Percentiles rank a stretch among this genome's conserved stretches.
These are phyloP conservation scores for Leccinellum rugosiceps DNA, from an alignment of 768 basidiomycete species.

Conservation along the genomic window DNA sequence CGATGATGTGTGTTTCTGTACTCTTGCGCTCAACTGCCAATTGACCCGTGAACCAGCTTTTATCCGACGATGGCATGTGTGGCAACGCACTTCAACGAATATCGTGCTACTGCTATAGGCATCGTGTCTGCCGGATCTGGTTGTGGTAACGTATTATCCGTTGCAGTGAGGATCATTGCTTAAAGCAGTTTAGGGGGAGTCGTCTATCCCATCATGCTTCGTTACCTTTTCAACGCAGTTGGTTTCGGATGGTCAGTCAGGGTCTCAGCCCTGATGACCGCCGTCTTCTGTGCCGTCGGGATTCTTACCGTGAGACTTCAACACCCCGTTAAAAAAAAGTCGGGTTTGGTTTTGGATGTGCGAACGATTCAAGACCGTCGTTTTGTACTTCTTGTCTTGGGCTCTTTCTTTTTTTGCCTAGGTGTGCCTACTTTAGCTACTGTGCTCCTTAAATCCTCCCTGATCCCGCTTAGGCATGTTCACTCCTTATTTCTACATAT, in stretches of 20 bases:
- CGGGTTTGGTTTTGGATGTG: conserved; percentile 21
- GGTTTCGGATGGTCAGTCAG: conserved; percentile 67
- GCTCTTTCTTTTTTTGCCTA: conserved; percentile 57
- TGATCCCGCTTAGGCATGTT: conserved; percentile 50
- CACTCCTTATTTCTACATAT: conserved; percentile 70
- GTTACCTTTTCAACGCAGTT: conserved; percentile 48
- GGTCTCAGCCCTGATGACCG: conserved; percentile 50
- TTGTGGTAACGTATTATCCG: conserved; percentile 38
- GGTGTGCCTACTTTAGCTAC: conserved; percentile 39
- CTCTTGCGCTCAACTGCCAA: background rate
- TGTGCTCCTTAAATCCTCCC: background rate
- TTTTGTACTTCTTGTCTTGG: conserved; percentile 52
- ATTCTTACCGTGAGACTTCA: conserved; percentile 44
- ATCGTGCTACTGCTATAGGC: conserved; percentile 70
- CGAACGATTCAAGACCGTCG: conserved; percentile 42
- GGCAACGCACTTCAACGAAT: conserved; percentile 60
- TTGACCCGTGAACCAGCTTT: conserved; percentile 43
- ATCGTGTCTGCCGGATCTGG: conserved; percentile 70
- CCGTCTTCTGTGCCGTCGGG: conserved; percentile 45
- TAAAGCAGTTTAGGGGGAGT: conserved; percentile 51
- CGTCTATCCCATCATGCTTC: conserved; percentile 63
- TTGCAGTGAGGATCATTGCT: conserved; percentile 20
- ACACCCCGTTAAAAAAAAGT: conserved; percentile 14
- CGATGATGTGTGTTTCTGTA: conserved; percentile 49
- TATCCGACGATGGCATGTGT: conserved; percentile 67